A percentile compares a stretch with the other conserved stretches of the same genome.
Evolutionary conservation across 768 basidiomycete species (phyloP).

Genomic region (Collybiopsis luxurians): DNA sequence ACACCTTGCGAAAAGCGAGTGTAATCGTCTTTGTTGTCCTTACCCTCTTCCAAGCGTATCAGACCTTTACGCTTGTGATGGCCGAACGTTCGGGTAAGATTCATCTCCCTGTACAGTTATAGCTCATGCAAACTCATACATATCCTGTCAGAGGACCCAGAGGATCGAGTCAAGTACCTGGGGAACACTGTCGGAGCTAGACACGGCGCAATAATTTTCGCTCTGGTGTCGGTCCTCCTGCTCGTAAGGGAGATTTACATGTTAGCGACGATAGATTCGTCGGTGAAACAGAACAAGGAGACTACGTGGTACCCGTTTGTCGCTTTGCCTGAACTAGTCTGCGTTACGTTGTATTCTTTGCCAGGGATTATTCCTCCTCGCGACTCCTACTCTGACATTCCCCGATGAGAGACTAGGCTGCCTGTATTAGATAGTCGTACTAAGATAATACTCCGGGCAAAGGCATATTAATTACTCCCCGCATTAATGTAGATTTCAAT

Average conservation of each 20-base stretch:
- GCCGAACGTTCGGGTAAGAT: constrained; percentile 1
- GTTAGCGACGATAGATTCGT: constrained; percentile 28
- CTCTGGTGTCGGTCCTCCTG: constrained; percentile 30
- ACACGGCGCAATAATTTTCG: constrained; percentile 29
- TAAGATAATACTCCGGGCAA: too few species aligned
- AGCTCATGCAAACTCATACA: too few species aligned
- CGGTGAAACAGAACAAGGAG: constrained; percentile 27
- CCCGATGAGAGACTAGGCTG: too few species aligned
- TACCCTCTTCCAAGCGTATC: constrained; percentile 29
- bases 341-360: constrained; percentile 28
- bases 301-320: constrained; percentile 40
- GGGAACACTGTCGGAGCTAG: constrained; percentile 18
- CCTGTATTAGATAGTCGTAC: too few species aligned
- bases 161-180: not conserved
- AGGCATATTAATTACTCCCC: too few species aligned
- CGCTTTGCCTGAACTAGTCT: constrained; percentile 36
- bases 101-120: too few species aligned
- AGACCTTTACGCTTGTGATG: constrained; percentile 21
- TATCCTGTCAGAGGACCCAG: not conserved
- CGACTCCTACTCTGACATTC: too few species aligned
- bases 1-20: constrained; percentile 29
- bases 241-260: constrained; percentile 36
- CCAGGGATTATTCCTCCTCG: constrained; percentile 30
- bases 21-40: constrained; percentile 35
- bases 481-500: too few species aligned